Evolutionary conservation across 768 basidiomycete species (phyloP), one percentile per base, ranked within the genome.

Genomic region (Mycena filopes): DNA sequence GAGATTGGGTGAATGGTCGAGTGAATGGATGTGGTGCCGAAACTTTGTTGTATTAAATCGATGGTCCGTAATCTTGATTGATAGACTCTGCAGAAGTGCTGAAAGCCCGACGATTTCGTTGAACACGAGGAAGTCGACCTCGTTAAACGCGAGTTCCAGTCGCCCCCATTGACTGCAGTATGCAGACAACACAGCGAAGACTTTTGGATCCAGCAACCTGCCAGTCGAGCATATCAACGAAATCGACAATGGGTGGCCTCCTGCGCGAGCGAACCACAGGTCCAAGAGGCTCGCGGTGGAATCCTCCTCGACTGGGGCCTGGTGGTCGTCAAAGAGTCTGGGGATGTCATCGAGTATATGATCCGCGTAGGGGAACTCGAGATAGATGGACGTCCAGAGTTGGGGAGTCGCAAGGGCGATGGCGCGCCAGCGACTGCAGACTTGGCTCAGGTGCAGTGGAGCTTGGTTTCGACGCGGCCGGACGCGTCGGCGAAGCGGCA

Each of bases 1-100:
- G 1, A 48, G 56, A 36, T 47, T 23, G 1, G 31, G 45, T 23
- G 56, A 18, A 26, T 36, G 12, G 33, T 18, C 23, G 36, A 54
- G 5, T 2, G 23, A 13, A 23, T 26, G 8, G 23, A 43, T 23
- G 11, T 16, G n/a, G 33, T 23, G 2, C 10, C 7, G 3, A 15
- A n/a, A 21, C 16, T 29, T 43, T 23, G 45, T 15, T 15, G 2
- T 6, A n/a, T n/a, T n/a, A n/a, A 2, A 7, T 18, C 45, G 4
- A 84, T 48, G n/a, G n/a, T n/a, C 33, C 3, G 45, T 58, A 2
- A 48, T 18, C 28, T 20, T 28, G 29, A 58, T 47, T 29, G 15
- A 15, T 20, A 58, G 33, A 8, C n/a, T 48, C 4, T n/a, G 8
- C n/a, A 9, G 51, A 41, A 2, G 13, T 25, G 16, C 36, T 47